Percentiles rank a stretch among this genome's conserved stretches.
phyloP scores from a whole-genome alignment of 2,329 filamentous ascomycete genomes.

The Sclerotinia trifoliorum region DNA sequence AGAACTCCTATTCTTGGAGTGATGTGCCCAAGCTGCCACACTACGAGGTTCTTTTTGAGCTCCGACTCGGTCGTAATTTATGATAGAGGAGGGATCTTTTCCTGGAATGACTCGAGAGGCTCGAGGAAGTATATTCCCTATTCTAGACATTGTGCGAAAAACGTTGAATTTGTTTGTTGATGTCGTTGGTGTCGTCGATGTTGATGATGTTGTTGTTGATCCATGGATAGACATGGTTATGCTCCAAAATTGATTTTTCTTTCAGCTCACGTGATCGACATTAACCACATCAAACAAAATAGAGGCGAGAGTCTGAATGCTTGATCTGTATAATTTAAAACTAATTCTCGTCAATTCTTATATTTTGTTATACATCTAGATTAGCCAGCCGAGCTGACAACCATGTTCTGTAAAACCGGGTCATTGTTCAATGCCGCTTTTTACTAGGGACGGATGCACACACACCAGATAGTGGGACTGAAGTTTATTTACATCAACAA shows the following conservation, averaged over 20 bases:
- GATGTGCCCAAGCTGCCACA: neutral
- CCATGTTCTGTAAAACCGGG: neutral
- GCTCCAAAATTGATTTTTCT: too few relatives aligned
- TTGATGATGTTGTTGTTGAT: too few relatives aligned
- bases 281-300: neutral
- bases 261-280: too few relatives aligned
- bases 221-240: too few relatives aligned
- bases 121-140: neutral
- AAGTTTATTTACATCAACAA: slow-evolving; percentile 5
- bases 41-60: neutral
- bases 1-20: neutral
- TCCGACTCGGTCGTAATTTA: neutral
- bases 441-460: neutral
- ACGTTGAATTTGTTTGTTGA: neutral
- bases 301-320: neutral
- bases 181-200: too few relatives aligned
- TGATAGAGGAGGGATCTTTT: neutral
- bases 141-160: neutral
- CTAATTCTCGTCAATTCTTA: neutral
- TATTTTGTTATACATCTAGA: too few relatives aligned
- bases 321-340: neutral
- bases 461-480: slow-evolving; percentile 5
- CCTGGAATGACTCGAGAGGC: neutral
- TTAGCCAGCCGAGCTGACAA: too few relatives aligned
- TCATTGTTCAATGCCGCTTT: neutral